Evolutionary conservation across 768 basidiomycete genomes (phyloP).

Genomic region (Coprinellus aureogranulatus): DNA sequence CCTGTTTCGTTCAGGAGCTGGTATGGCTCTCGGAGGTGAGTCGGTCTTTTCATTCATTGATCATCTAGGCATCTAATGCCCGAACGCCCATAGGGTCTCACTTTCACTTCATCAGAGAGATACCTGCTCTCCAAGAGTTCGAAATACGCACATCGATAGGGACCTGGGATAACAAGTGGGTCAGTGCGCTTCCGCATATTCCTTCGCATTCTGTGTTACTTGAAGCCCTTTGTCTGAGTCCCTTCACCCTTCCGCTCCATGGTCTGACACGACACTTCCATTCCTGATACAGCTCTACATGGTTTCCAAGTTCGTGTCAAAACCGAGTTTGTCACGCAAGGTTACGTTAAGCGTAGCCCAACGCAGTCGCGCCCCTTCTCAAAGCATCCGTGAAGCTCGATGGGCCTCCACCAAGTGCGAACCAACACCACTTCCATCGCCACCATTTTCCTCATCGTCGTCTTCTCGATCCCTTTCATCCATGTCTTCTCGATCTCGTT

Average conservation of each 20-base stretch:
- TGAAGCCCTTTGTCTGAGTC: too few species aligned
- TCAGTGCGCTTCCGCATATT: conserved; percentile 26
- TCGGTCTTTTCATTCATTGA: conserved; percentile 24
- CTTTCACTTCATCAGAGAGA: conserved; percentile 68
- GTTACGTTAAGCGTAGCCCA: background rate
- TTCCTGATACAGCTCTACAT: conserved; percentile 57
- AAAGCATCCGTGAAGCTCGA: too few species aligned
- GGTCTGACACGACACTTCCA: background rate
- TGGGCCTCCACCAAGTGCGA: too few species aligned
- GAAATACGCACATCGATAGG: conserved; percentile 58
- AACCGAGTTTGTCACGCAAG: background rate
- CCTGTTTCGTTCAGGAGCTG: conserved; percentile 58
- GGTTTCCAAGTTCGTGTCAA: conserved; percentile 54
- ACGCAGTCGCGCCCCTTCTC: background rate
- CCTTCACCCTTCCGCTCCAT: too few species aligned
- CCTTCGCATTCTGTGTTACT: background rate
- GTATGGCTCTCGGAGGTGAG: conserved; percentile 56
- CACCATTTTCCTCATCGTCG: background rate
- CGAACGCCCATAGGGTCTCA: conserved; percentile 48
- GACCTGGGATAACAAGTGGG: conserved; percentile 81
- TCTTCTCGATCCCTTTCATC: too few species aligned
- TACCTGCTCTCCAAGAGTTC: conserved; percentile 58
- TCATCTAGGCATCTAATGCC: too few species aligned
- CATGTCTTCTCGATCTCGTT: background rate
- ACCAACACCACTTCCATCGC: background rate